Evolutionary conservation across 768 basidiomycete genomes (phyloP).

Genomic region (Leccinum disarticulatum): DNA sequence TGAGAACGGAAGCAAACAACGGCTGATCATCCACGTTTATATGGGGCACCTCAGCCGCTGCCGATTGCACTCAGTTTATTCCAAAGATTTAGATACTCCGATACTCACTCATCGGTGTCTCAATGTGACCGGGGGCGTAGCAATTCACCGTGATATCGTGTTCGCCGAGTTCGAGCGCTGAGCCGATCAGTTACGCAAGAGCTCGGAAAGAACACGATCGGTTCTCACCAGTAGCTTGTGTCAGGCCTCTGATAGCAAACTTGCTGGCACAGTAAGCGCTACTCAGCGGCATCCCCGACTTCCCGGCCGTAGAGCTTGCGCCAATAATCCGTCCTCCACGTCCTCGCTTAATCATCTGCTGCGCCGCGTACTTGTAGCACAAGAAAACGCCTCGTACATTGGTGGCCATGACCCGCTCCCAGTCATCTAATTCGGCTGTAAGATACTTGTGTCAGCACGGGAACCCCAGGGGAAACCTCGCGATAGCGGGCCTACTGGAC

Average conservation of each 20-base stretch:
- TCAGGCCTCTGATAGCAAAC: conserved; percentile 42
- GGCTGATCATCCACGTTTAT: neutral
- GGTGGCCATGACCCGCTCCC: neutral
- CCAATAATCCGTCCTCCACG: neutral
- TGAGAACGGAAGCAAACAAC: neutral
- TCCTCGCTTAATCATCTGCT: neutral
- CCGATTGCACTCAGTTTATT: neutral
- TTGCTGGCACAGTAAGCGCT: conserved; percentile 38
- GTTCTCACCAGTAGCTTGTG: conserved; percentile 37
- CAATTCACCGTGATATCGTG: neutral
- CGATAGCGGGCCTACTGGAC: neutral
- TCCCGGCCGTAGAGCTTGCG: neutral
- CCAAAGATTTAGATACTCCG: neutral
- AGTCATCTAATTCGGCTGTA: neutral
- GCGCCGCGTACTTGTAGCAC: neutral
- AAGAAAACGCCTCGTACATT: neutral
- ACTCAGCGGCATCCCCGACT: neutral
- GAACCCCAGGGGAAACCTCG: neutral
- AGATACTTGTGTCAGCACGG: neutral
- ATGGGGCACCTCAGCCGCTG: neutral
- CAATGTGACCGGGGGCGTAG: neutral
- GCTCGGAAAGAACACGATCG: neutral
- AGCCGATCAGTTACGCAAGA: neutral
- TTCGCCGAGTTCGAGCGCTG: neutral
- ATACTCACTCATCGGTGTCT: neutral